Evolutionary conservation across 371 early-diverging fungal species (phyloP).

Genomic region (Syncephalastrum monosporum): DNA sequence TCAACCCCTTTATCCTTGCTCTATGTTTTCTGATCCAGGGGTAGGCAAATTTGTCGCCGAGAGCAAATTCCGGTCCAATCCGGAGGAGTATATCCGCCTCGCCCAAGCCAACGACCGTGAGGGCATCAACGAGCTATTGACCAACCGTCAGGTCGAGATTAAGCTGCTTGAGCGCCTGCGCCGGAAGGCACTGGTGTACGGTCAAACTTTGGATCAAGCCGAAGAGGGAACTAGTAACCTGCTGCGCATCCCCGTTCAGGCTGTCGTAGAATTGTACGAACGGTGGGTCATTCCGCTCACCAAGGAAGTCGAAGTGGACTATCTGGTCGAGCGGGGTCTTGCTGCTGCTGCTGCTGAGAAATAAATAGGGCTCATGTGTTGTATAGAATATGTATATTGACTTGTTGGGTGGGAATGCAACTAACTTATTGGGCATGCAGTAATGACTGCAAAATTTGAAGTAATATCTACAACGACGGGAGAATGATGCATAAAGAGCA

Average conservation of each 20-base stretch:
- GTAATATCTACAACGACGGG: too few relatives aligned
- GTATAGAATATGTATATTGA: too few relatives aligned
- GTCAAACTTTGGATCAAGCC: constrained; percentile 73
- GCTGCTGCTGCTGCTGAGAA: constrained; percentile 2
- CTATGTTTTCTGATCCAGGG: constrained; percentile 2
- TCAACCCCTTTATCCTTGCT: neutral
- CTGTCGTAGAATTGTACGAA: constrained; percentile 87
- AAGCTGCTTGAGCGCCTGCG: constrained; percentile 77
- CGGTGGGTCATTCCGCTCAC: constrained; percentile 86
- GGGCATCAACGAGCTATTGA: constrained; percentile 81
- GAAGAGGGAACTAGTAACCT: constrained; percentile 37
- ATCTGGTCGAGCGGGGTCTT: constrained; percentile 69
- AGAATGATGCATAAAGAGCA: too few relatives aligned
- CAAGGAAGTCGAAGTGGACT: constrained; percentile 92
- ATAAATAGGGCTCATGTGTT: neutral
- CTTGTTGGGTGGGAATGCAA: too few relatives aligned
- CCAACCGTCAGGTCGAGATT: constrained; percentile 83
- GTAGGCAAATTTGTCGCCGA: constrained; percentile 95
- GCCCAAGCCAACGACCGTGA: constrained; percentile 75
- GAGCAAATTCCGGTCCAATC: constrained; percentile 85
- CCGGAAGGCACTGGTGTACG: constrained; percentile 89
- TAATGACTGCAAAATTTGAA: too few relatives aligned
- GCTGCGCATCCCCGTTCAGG: constrained; percentile 66
- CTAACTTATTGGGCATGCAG: too few relatives aligned
- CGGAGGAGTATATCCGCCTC: constrained; percentile 80